phyloP scores from a whole-genome alignment of 208 protist species.

The Eutreptiella sp. region DNA sequence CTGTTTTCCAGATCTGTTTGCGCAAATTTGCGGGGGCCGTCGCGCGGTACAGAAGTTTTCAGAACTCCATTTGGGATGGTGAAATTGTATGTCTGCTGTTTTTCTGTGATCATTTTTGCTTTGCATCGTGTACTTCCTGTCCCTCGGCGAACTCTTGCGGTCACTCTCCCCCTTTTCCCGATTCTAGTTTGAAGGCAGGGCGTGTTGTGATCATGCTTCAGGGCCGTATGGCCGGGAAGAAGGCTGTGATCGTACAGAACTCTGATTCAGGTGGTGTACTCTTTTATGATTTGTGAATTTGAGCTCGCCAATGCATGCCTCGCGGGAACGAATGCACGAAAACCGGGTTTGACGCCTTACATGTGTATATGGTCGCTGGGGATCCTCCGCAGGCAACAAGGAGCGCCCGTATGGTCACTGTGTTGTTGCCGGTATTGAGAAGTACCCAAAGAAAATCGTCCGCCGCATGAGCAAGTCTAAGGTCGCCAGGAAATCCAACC shows the following conservation, averaged over 20 bases:
- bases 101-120: too few species aligned
- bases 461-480: slow-evolving; percentile 87
- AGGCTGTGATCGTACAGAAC: slow-evolving; percentile 95
- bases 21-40: too few species aligned
- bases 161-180: too few species aligned
- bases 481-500: slow-evolving; percentile 76
- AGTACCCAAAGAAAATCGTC: slow-evolving; percentile 87
- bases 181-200: slow-evolving; percentile 94
- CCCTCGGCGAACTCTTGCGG: too few species aligned
- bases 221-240: slow-evolving; percentile 93
- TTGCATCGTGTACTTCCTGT: too few species aligned
- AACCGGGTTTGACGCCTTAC: too few species aligned
- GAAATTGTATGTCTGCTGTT: too few species aligned
- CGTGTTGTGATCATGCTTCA: slow-evolving; percentile 95
- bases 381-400: slow-evolving; percentile 66
- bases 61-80: too few species aligned
- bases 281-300: background rate
- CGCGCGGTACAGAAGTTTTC: too few species aligned
- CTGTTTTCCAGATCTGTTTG: too few species aligned
- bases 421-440: slow-evolving; percentile 90
- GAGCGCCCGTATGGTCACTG: slow-evolving; percentile 86
- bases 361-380: too few species aligned
- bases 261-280: slow-evolving; percentile 45
- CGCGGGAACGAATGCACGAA: slow-evolving; percentile 31
- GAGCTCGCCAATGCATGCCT: background rate